Evolutionary conservation across 768 basidiomycete species (phyloP), one percentile per base, ranked within the genome.

Genomic region (Coprinopsis cinerea): DNA sequence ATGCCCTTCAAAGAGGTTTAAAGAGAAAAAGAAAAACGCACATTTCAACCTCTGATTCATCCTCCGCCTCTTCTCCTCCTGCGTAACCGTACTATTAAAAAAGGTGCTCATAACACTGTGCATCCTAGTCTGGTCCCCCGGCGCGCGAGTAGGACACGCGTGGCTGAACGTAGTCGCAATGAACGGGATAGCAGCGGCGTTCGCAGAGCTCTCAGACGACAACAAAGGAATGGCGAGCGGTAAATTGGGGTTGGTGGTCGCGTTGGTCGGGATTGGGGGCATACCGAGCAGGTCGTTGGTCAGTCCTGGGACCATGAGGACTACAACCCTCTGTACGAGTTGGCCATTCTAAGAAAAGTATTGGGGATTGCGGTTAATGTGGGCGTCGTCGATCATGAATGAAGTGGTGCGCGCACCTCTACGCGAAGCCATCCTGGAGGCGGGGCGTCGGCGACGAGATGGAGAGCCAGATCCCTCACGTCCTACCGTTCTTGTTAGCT

Each of bases 81-180:
- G 76, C 3, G 82, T 88, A 9, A 96, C 71, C 2, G 92, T 92
- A 0, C 79, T 76, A 42, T 83, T 84, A 65, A 97, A 86, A 60
- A 98, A 90, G 0, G 82, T 68, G 57, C 85, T 82, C 20, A 95
- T 74, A 34, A 92, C 85, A 23, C 87, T 89, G 59, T 92, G 87
- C 83, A 98, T 85, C 36, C 83, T 75, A 28, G 77, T 83, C 47
- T 77, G 75, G 56, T 97, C 95, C 0, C 95, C 96, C 0, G 93
- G 94, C 0, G 94, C 93, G 17, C 86, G 81, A 0, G 93, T 94
- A 0, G 94, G 95, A 55, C 88, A 91, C 13, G 91, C 92, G 68
- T 96, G 91, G 50, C 88, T 89, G 70, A 97, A 99, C 3, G 78
- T 89, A 27, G 71, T 85, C 34, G 78, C 78, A 52, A 82, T 85